These are phyloP conservation scores for Dysphania ambrosioides DNA, from an alignment of 148 eudicot species.

Conservation along the genomic window DNA sequence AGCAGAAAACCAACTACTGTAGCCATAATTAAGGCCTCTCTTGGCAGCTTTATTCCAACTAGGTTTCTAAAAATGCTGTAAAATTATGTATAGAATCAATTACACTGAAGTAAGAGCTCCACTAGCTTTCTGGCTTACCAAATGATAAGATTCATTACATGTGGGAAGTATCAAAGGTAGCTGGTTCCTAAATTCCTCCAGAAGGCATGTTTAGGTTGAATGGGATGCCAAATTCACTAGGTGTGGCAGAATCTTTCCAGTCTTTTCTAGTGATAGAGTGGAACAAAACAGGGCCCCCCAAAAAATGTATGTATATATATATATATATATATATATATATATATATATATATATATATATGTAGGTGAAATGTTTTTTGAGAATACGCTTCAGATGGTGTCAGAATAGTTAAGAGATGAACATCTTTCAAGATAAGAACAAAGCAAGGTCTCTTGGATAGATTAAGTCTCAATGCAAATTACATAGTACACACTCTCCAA, in stretches of 20 bases:
- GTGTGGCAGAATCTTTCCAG: not conserved
- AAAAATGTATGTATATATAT: too few relatives aligned
- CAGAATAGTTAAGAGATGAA: too few relatives aligned
- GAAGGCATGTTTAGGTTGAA: not conserved
- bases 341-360: too few relatives aligned
- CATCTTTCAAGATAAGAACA: not conserved
- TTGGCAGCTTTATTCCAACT: not conserved
- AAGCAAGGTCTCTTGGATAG: not conserved
- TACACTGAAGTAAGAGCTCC: not conserved
- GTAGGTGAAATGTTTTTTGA: too few relatives aligned
- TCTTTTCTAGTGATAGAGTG: not conserved
- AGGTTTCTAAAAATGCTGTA: not conserved
- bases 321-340: too few relatives aligned
- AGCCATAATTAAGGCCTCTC: not conserved
- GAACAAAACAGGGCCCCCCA: too few relatives aligned
- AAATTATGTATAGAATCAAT: not conserved
- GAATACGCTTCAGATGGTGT: not conserved
- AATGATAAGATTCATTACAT: not conserved
- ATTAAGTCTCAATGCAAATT: not conserved
- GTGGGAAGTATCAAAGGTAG: not conserved
- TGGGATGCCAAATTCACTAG: not conserved
- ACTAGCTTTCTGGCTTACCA: not conserved
- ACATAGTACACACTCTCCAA: not conserved
- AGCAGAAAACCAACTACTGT: not conserved
- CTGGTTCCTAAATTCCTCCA: not conserved